Conservation (phyloP, 371 early-diverging fungal species). For the Ordospora colligata region DNA sequence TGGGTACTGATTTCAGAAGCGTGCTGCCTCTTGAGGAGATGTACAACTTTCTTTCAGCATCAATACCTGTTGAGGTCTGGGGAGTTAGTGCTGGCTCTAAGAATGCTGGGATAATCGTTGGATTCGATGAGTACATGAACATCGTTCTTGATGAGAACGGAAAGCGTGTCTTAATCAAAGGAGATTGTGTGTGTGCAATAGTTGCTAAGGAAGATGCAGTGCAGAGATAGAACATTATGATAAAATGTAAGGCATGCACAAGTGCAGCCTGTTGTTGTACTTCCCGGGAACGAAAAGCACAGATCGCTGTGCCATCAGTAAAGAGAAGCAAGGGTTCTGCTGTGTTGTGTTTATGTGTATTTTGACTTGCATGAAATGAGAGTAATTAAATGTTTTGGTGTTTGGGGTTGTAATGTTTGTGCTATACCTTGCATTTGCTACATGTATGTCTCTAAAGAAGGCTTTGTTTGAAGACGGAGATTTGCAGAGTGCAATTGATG, state of each 20-base stretch:
- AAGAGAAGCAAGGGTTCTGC: background rate
- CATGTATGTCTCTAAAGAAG: background rate
- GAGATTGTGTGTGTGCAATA: constrained; percentile 31
- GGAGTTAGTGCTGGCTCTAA: background rate
- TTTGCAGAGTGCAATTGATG: background rate
- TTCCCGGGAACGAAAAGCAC: constrained; percentile 13
- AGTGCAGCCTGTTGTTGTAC: background rate
- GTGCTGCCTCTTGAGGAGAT: constrained; percentile 32
- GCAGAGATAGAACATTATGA: background rate
- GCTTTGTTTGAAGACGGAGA: background rate
- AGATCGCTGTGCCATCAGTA: background rate
- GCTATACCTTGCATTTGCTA: background rate
- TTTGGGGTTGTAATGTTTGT: constrained; percentile 7
- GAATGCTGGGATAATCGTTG: constrained; percentile 30
- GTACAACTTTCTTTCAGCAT: background rate
- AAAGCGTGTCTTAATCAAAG: constrained; percentile 21
- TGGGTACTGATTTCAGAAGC: constrained; percentile 1
- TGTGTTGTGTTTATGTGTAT: too few relatives aligned
- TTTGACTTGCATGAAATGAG: too few relatives aligned
- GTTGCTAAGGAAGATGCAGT: background rate
- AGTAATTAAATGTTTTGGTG: constrained; percentile 3
- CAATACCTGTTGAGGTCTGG: constrained; percentile 16
- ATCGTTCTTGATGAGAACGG: constrained; percentile 16
- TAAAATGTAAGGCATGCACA: background rate
- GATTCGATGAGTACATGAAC: constrained; percentile 47